A percentile compares a stretch with the other conserved stretches of the same genome.
phyloP scores from a whole-genome alignment of 2,329 filamentous ascomycete species.

The Botrytis porri region DNA sequence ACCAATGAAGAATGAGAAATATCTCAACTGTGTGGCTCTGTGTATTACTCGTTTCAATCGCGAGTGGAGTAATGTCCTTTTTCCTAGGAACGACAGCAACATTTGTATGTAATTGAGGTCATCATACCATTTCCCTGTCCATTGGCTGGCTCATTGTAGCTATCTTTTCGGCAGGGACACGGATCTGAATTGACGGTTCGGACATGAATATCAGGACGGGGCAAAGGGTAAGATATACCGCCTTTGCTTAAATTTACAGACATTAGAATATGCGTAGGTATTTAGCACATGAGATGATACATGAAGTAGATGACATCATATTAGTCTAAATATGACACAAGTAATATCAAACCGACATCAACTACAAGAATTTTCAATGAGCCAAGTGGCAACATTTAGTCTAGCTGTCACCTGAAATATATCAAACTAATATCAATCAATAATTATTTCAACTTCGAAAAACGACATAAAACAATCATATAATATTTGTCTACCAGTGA shows the following conservation, averaged over 20 bases:
- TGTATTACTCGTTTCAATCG: not conserved
- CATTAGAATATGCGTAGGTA: not conserved
- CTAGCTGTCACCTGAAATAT: no score
- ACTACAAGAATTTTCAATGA: not conserved
- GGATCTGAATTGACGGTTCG: not conserved
- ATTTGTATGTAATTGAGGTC: not conserved
- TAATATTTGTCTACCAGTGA: not conserved
- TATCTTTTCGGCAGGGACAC: not conserved
- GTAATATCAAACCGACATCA: not conserved
- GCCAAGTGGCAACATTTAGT: no score
- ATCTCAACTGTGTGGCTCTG: not conserved
- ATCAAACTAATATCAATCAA: not conserved
- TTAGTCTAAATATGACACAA: not conserved
- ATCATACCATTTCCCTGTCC: not conserved
- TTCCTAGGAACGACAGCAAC: not conserved
- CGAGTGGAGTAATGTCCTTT: not conserved
- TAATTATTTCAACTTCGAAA: not conserved
- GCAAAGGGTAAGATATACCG: not conserved
- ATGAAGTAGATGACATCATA: not conserved
- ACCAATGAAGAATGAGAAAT: not conserved
- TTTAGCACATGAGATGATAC: not conserved
- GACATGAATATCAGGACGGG: not conserved
- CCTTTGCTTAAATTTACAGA: not conserved
- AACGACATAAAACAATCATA: not conserved
- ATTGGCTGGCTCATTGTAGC: not conserved